Evolutionary conservation across 495 filamentous ascomycete genomes (phyloP), one percentile per base, ranked within the genome.

Genomic region (Penicillium dipodomyicola): DNA sequence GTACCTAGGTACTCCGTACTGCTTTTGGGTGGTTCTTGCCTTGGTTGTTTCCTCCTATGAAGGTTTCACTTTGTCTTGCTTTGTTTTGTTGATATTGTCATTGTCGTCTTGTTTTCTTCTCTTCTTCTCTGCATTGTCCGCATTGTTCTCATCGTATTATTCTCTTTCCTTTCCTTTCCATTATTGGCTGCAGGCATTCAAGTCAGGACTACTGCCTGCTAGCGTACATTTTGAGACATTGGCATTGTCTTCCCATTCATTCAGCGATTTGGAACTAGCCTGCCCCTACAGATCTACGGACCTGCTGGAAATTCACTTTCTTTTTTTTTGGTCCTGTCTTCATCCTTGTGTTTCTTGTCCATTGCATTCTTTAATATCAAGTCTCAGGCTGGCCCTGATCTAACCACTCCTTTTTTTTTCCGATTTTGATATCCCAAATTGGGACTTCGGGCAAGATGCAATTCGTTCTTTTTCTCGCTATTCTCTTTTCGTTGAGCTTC

Each of bases 401-500:
- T 27, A 47, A 49, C 56, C 37, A 27, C 54, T 20, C 50, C n/a
- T n/a, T n/a, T 27, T 12, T 43, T 57, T 41, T 52, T 61, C 57
- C 57, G 29, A 19, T 2, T 29, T 30, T 39, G 49, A 58, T 54
- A 39, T 32, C 33, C 53, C 49, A 17, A 30, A 20, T 32, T 42
- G 5, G 46, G 45, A 25, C 35, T 30, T 43, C 46, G 40, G 48
- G 52, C 65, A 64, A 37, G 44, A 75, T 75, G 73, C 62, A 62
- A 58, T 52, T 70, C 23, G n/a, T 68, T 15, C 50, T 65, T 44
- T 74, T 66, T 12, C 45, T 74, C 52, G n/a, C 65, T 19, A 40
- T 71, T 9, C 58, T 65, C 9, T 53, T 74, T 56, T 68, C 56
- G 22, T 54, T 74, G 64, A 63, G 65, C 62, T 76, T 77, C 59